Percentiles rank a stretch among this genome's conserved stretches.
Conservation (phyloP, 2,329 filamentous ascomycete species). For the Penicillium vulpinum region DNA sequence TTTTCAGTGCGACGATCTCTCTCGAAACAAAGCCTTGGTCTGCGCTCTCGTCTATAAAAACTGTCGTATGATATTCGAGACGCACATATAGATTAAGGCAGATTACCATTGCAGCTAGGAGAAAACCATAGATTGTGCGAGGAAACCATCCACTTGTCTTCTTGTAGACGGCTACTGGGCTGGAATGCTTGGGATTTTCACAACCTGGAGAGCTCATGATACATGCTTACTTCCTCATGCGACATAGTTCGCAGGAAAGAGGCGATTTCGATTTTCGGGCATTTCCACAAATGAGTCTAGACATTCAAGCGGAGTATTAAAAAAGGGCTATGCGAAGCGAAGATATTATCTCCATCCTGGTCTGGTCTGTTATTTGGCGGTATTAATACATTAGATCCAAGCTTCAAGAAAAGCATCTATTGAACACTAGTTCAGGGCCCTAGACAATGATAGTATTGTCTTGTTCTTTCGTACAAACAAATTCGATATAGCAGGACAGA, state of each 20-base stretch:
- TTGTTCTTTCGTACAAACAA: background rate
- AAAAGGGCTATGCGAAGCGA: background rate
- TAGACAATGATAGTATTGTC: background rate
- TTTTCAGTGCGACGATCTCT: conserved; percentile 11
- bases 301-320: background rate
- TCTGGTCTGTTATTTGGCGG: background rate
- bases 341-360: conserved; percentile 9
- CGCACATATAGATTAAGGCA: conserved; percentile 43
- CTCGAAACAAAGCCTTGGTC: background rate
- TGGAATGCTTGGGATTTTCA: conserved; percentile 50
- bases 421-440: no score
- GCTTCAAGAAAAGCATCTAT: background rate
- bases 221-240: conserved; percentile 10
- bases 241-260: conserved; percentile 13
- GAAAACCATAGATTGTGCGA: conserved; percentile 60
- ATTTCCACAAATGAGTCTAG: background rate
- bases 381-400: background rate
- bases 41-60: background rate
- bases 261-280: conserved; percentile 13
- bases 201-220: no score
- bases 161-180: conserved; percentile 53
- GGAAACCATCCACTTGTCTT: conserved; percentile 59
- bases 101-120: conserved; percentile 60
- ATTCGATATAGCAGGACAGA: background rate
- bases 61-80: background rate